Evolutionary conservation across 441 rosid species (phyloP), one percentile per base, ranked within the genome.

Genomic region (Bruguiera hainesii): DNA sequence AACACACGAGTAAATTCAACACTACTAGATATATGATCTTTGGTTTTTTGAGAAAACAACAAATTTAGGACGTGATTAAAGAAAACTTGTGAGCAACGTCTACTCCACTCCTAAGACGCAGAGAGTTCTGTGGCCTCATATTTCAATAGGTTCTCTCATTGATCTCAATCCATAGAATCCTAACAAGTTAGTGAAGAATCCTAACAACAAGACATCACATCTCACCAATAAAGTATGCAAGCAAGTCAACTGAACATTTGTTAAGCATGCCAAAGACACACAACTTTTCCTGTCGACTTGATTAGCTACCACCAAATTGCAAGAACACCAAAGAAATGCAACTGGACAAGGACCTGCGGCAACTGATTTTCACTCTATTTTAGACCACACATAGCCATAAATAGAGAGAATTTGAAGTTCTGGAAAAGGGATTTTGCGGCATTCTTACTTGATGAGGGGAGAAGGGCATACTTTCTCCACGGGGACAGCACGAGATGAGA

Each of bases 361-460:
- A 39, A 30, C 26, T 26, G 48, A 0, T n/a, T 48, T 30, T 26
- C 11, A 7, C 9, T 28, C 33, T 46, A 48, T 49, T 29, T 53
- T 1, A 58, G 7, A 21, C 26, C 37, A 35, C 37, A 7, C 61
- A 69, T 64, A 65, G 29, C 52, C 69, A 31, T 61, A 33, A 48
- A 56, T 11, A 31, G 5, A 56, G 39, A 42, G 31, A 49, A 39
- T 46, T 53, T 21, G 16, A 15, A 19, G 5, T 37, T 58, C 20
- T 5, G 53, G 59, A 8, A 31, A 19, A 21, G 46, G 61, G 25
- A 56, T 55, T 49, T 35, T 7, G 4, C 56, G 11, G 29, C 51
- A 35, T 63, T 58, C 80, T 80, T 80, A 90, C 96, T 80, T 88
- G 73, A 74, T 81, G 66, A 76, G 81, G 61, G 80, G 80, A 78